These are phyloP conservation scores for Eutrema japonicum DNA, from an alignment of 345 rosid genomes.

Conservation along the genomic window DNA sequence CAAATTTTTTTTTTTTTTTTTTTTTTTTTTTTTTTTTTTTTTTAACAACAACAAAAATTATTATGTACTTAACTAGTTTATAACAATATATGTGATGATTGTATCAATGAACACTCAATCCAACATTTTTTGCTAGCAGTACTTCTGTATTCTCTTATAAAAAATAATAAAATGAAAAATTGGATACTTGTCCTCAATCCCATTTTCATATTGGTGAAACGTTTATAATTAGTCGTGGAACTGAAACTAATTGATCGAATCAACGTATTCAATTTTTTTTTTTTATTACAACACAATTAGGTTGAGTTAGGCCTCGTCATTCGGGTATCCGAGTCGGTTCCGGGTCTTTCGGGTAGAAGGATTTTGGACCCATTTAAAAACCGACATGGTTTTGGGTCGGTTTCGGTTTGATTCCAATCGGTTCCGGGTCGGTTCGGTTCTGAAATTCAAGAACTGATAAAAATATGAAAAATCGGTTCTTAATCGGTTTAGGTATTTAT, in stretches of 20 bases:
- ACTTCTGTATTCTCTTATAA: not conserved
- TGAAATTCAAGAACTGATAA: too few relatives aligned
- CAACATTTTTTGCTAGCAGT: not conserved
- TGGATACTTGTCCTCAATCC: not conserved
- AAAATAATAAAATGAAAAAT: not conserved
- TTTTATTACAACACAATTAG: not conserved
- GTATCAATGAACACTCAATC: not conserved
- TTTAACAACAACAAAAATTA: not conserved
- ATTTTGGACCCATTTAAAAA: too few relatives aligned
- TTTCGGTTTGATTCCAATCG: too few relatives aligned
- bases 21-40: too few relatives aligned
- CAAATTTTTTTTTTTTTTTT: too few relatives aligned
- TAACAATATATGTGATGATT: not conserved
- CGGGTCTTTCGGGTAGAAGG: too few relatives aligned
- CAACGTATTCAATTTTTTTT: not conserved
- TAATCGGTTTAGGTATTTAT: too few relatives aligned
- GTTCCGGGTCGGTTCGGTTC: too few relatives aligned
- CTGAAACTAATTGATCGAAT: not conserved
- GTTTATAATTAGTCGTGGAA: too few relatives aligned
- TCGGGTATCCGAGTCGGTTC: too few relatives aligned
- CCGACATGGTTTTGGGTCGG: too few relatives aligned
- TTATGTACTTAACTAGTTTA: not conserved
- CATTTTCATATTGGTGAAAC: not conserved
- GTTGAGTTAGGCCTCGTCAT: not conserved
- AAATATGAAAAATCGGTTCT: too few relatives aligned